phyloP scores from a whole-genome alignment of 768 basidiomycete species.

The Dentipellis sp. region DNA sequence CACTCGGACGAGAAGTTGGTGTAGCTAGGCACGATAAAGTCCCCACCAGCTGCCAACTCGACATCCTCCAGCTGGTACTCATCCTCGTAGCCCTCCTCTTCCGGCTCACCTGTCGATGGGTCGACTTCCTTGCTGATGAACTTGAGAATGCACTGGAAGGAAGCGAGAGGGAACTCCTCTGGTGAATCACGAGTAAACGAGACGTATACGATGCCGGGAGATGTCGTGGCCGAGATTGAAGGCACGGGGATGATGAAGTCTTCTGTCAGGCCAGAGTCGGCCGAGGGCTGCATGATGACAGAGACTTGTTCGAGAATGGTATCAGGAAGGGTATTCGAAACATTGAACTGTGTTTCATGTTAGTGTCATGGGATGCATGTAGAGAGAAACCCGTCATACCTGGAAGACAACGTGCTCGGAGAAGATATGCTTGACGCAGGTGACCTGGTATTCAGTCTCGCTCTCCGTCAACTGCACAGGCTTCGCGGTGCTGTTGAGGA shows the following conservation, averaged over 20 bases:
- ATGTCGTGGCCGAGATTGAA: conserved; percentile 55
- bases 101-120: conserved; percentile 89
- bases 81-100: conserved; percentile 98
- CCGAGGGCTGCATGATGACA: conserved; percentile 81
- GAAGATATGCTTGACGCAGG: conserved; percentile 95
- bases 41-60: conserved; percentile 77
- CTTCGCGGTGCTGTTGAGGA: conserved; percentile 78
- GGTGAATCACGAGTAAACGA: conserved; percentile 84
- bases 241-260: conserved; percentile 90
- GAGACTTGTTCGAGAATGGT: conserved; percentile 92
- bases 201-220: conserved; percentile 85
- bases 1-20: conserved; percentile 89
- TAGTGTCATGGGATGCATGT: not conserved
- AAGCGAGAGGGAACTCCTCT: conserved; percentile 66
- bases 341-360: conserved; percentile 65
- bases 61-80: conserved; percentile 97
- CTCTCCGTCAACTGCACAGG: conserved; percentile 84
- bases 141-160: conserved; percentile 87
- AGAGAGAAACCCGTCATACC: conserved; percentile 33
- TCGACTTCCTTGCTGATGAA: conserved; percentile 97
- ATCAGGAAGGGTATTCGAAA: conserved; percentile 93
- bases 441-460: conserved; percentile 97
- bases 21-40: conserved; percentile 95
- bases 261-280: conserved; percentile 71
- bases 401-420: conserved; percentile 95